These are phyloP conservation scores for Spizellomyces punctatus DNA, from an alignment of 192 early-diverging fungal genomes.

Conservation along the genomic window DNA sequence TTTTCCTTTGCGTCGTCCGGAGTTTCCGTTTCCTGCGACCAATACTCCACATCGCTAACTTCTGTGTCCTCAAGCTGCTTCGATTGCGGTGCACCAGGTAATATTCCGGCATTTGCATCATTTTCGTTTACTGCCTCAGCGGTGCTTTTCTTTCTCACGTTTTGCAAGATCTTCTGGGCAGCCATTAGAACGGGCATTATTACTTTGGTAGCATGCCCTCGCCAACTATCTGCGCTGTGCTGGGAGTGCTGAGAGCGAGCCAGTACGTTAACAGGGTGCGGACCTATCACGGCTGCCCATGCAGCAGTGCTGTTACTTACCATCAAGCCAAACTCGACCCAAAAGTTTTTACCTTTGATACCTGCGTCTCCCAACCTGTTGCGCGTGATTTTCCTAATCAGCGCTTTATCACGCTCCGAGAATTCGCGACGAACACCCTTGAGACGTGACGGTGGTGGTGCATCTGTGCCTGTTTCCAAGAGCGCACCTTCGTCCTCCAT, in stretches of 20 bases:
- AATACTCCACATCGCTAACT: not conserved
- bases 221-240: slow-evolving; percentile 14
- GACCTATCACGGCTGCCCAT: not conserved
- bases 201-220: slow-evolving; percentile 8
- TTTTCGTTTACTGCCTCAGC: too few species aligned
- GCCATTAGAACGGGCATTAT: too few species aligned
- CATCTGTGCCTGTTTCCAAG: not conserved
- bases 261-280: not conserved
- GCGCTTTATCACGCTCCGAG: slow-evolving; percentile 9
- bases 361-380: not conserved
- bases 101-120: too few species aligned
- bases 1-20: not conserved
- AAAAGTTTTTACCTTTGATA: slow-evolving; percentile 2
- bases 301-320: not conserved
- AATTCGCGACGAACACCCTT: slow-evolving; percentile 1
- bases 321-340: slow-evolving; percentile 8
- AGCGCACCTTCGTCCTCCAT: not conserved
- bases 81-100: too few species aligned
- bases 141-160: not conserved
- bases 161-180: not conserved
- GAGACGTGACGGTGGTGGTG: not conserved
- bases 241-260: slow-evolving; percentile 1
- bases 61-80: not conserved
- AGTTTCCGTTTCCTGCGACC: not conserved
- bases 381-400: slow-evolving; percentile 2